Evolutionary conservation across 179 eudicot species (phyloP), one percentile per base, ranked within the genome.

Genomic region (Beta lomatogona): DNA sequence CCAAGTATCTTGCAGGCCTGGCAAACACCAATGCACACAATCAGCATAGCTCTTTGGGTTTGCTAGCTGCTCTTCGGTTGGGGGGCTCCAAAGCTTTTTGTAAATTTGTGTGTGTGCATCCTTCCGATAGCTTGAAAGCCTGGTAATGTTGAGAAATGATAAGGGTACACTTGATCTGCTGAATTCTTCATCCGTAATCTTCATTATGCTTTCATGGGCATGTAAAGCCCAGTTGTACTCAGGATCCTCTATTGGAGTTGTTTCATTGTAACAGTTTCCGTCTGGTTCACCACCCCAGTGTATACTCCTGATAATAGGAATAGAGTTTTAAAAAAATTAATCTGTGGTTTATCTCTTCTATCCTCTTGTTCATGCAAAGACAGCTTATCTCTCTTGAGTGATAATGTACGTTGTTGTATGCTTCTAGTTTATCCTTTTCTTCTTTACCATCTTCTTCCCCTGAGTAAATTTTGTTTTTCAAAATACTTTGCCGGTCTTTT

Each of bases 1-100:
- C 98, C 97, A 93, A 3, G 95, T 93, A 78, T 94, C 98, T 77
- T 94, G 97, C 44, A 93, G 82, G 6, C 98, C 98, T 3, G 97
- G 98, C 80, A 94, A 57, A 78, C 97, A 94, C 98, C 98, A 94
- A 59, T 94, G 98, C 41, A 91, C 87, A 69, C 98, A 94, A 71
- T 94, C 98, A 0, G 98, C 97, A 52, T 94, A 94, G 85, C 89
- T 93, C 4, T 73, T 87, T 0, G 98, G 97, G 66, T 94, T 86
- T 3, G 93, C 93, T 6, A 85, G 22, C 89, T 93, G 94, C 83
- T 91, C 87, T 0, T 91, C 88, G 0, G 94, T 91, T 73, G 89
- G 63, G 0, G 91, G 91, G 36, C 82, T 80, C 97, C 96, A 93
- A 41, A 91, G 98, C 83, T 91, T 86, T 90, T 92, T 91, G 94